Conservation (phyloP, 2,329 filamentous ascomycete species). For the Aspergillus alliaceus region DNA sequence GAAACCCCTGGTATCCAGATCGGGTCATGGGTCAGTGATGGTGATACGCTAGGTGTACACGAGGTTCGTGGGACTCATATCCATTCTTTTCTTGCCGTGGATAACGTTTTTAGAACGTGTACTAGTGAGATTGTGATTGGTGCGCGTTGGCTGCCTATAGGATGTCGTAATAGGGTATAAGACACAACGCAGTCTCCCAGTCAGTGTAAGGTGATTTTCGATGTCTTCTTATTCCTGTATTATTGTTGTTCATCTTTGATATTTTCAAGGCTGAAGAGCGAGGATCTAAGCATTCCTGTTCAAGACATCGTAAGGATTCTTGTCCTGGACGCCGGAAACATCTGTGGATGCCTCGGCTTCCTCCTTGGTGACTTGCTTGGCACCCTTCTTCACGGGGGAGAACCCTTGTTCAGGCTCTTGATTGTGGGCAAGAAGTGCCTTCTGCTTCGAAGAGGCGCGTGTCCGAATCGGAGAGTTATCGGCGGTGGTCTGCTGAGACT, state of each 20-base stretch:
- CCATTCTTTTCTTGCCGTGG: neutral
- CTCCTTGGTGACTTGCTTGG: constrained; percentile 30
- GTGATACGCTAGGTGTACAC: neutral
- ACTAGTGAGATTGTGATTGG: neutral
- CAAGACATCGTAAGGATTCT: constrained; percentile 34
- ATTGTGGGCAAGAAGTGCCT: constrained; percentile 21
- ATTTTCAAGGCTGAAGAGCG: neutral
- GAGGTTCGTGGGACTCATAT: neutral
- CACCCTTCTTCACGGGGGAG: constrained; percentile 34
- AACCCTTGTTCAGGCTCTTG: constrained; percentile 29
- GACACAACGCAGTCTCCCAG: neutral
- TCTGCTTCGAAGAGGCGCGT: constrained; percentile 31
- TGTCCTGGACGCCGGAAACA: constrained; percentile 22
- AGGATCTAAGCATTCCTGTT: constrained; percentile 16
- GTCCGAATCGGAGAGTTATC: constrained; percentile 33
- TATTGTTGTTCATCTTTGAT: too few species aligned
- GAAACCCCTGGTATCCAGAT: neutral
- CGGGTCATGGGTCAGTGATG: neutral
- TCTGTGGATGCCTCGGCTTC: constrained; percentile 15
- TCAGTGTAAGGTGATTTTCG: neutral
- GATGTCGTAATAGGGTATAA: too few species aligned
- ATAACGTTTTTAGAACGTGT: neutral
- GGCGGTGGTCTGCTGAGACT: constrained; percentile 14
- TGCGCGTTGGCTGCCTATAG: neutral
- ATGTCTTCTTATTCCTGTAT: too few species aligned